A percentile compares a stretch with the other conserved stretches of the same genome.
These are phyloP conservation scores for Sarocladium strictum DNA, from an alignment of 2,329 filamentous ascomycete genomes.

Conservation along the genomic window DNA sequence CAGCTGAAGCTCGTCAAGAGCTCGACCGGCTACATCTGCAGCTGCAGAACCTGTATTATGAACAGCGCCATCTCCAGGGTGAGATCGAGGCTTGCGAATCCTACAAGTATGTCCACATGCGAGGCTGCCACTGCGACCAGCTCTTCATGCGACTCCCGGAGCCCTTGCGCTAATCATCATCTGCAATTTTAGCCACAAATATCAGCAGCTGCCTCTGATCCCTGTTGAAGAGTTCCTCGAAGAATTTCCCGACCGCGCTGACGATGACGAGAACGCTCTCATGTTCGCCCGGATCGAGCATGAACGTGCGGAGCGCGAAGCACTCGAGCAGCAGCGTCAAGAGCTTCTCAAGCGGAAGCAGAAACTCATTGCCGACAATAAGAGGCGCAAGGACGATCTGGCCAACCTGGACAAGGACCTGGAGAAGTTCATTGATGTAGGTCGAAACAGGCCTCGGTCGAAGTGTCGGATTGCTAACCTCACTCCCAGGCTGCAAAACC, in stretches of 20 bases:
- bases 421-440: slow-evolving; percentile 86
- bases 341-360: slow-evolving; percentile 63
- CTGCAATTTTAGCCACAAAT: slow-evolving; percentile 67
- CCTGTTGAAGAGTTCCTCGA: slow-evolving; percentile 74
- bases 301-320: slow-evolving; percentile 77
- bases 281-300: slow-evolving; percentile 90
- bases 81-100: slow-evolving; percentile 89
- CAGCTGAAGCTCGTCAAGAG: slow-evolving; percentile 81
- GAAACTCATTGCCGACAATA: slow-evolving; percentile 66
- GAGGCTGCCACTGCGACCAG: too few species aligned
- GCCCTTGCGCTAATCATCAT: slow-evolving; percentile 10
- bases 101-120: slow-evolving; percentile 68
- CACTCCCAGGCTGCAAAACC: slow-evolving; percentile 69
- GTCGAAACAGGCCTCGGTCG: slow-evolving; percentile 22
- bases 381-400: slow-evolving; percentile 87
- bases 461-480: slow-evolving; percentile 14
- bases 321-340: slow-evolving; percentile 77
- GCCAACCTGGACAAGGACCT: slow-evolving; percentile 86
- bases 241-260: slow-evolving; percentile 67
- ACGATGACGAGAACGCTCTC: slow-evolving; percentile 68
- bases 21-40: slow-evolving; percentile 89
- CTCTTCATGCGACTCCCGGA: not conserved
- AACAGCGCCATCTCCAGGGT: slow-evolving; percentile 82
- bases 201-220: slow-evolving; percentile 80
- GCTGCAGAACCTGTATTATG: slow-evolving; percentile 93